Conservation (phyloP, 2,329 filamentous ascomycete genomes). For the Beauveria pseudobassiana region DNA sequence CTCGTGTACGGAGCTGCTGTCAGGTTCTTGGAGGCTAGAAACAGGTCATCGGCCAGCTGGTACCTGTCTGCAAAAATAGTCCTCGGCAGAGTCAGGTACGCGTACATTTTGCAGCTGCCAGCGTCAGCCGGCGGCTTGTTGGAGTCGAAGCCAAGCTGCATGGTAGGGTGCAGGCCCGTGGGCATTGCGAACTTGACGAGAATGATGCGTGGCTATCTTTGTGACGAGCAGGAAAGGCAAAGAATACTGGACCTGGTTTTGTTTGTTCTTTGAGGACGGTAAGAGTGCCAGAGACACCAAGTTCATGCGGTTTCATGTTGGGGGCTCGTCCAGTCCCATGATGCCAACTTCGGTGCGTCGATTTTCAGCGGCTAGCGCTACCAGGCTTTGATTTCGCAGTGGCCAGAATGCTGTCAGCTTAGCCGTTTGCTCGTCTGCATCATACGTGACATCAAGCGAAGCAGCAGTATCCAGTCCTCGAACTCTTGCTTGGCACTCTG, state of each 20-base stretch:
- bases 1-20: conserved; percentile 58
- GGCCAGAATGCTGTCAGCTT: conserved; percentile 61
- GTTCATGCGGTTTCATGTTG: conserved; percentile 58
- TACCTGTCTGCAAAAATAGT: conserved; percentile 81
- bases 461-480: conserved; percentile 43
- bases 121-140: conserved; percentile 42
- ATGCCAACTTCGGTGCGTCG: conserved; percentile 75
- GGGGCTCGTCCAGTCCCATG: conserved; percentile 56
- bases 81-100: conserved; percentile 76
- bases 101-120: conserved; percentile 63
- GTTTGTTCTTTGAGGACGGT: conserved; percentile 69
- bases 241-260: conserved; percentile 67
- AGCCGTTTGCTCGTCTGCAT: conserved; percentile 57
- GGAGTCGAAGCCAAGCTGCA: conserved; percentile 58
- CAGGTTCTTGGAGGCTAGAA: conserved; percentile 75
- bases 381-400: conserved; percentile 32
- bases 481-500: conserved; percentile 42
- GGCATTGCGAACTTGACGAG: conserved; percentile 56
- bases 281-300: conserved; percentile 71
- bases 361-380: conserved; percentile 31
- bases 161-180: conserved; percentile 74
- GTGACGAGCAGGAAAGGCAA: conserved; percentile 78
- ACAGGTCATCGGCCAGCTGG: conserved; percentile 69
- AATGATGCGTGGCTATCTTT: conserved; percentile 52
- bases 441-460: conserved; percentile 71